Conservation (phyloP, 192 early-diverging fungal species). For the Chytriomyces sp. region DNA sequence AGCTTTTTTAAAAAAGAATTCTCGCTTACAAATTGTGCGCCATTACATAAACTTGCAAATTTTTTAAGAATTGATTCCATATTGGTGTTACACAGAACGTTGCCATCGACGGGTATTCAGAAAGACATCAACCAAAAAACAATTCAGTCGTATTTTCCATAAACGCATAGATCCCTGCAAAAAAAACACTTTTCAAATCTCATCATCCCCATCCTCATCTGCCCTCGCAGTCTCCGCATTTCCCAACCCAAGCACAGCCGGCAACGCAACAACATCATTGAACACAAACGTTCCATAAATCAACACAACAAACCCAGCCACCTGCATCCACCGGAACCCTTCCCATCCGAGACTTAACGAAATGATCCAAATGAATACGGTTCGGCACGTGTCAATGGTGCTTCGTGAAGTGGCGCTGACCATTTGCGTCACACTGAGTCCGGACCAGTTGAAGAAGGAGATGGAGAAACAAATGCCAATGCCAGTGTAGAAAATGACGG, state of each 20-base stretch:
- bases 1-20: no score
- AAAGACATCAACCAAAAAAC: no score
- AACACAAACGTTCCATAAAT: slow-evolving; percentile 49
- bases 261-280: slow-evolving; percentile 29
- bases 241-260: slow-evolving; percentile 10
- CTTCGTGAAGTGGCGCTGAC: slow-evolving; percentile 89
- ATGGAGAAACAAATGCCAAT: slow-evolving; percentile 77
- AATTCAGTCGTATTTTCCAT: no score
- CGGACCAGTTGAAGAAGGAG: slow-evolving; percentile 90
- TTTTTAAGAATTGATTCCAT: no score
- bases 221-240: neutral
- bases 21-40: no score
- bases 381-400: slow-evolving; percentile 96
- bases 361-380: slow-evolving; percentile 94
- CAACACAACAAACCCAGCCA: slow-evolving; percentile 74
- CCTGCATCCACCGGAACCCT: slow-evolving; percentile 86
- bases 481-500: slow-evolving; percentile 44
- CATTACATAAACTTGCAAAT: no score
- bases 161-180: neutral
- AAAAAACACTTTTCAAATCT: neutral
- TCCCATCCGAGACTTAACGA: slow-evolving; percentile 95
- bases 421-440: slow-evolving; percentile 84
- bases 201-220: slow-evolving; percentile 7
- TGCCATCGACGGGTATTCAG: no score
- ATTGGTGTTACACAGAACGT: no score